Base-by-base conservation (phyloP, 768 basidiomycete genomes). In the Rhizopogon salebrosus region DNA sequence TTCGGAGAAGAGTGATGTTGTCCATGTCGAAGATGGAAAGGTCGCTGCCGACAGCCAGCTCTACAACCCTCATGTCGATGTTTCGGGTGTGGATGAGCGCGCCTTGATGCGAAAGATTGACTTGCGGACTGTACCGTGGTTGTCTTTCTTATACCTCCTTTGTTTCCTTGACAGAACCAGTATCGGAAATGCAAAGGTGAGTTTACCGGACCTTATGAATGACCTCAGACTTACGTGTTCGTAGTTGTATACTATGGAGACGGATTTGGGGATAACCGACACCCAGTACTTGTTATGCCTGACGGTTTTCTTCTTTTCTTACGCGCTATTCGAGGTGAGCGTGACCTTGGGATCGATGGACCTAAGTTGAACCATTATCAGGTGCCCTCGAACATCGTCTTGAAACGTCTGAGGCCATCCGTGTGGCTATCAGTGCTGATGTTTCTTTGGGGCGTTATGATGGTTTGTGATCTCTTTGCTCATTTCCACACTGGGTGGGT, bases 351-450 rank as follows among this genome's bases (percentile, higher is more conserved):
- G 14, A 14, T 41, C 37, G 13, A 31, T 9, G 4, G n/a, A 18
- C 41, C 26, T 29, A 26, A 36, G 41, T 31, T 56, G 34, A 53
- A 1, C 36, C 38, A 31, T 20, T 22, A 34, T 20, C 49, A 77
- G 76, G 79, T 88, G 26, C 88, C 89, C 3, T 86, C 84, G 13
- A 88, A 89, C 55, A 68, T 87, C 3, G 82, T 87, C 63, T 69
- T 89, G 48, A 88, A 88, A 63, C 80, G 85, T 31, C 73, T 89
- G 29, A 76, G 87, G 1, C 89, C 89, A 0, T 89, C 87, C 3
- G 65, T 92, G 34, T 91, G 89, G 88, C 70, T 92, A 5, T 87
- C 86, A 5, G 54, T 75, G 24, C 72, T 90, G 49, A 90, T 92
- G 88, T 56, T 87, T 2, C 58, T 80, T 16, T 89, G 87, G 86